These are phyloP conservation scores for Lachancea mirantina DNA, from an alignment of 805 yeast genomes.

Conservation along the genomic window DNA sequence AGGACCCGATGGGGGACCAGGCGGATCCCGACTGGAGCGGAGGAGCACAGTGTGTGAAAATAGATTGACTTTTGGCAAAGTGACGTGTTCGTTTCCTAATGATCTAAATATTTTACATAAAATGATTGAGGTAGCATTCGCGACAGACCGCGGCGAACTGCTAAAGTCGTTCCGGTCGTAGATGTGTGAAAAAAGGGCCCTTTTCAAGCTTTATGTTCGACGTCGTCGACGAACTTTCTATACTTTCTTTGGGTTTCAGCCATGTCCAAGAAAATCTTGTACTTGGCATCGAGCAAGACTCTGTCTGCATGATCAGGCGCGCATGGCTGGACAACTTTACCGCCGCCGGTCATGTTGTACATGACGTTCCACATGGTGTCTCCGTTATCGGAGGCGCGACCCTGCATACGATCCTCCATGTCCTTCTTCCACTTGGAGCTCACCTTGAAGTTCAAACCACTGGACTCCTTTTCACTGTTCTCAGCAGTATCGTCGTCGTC, in stretches of 20 bases:
- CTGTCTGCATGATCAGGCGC: conserved; percentile 54
- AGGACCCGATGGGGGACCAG: too few relatives aligned
- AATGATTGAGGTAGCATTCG: too few relatives aligned
- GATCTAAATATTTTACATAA: too few relatives aligned
- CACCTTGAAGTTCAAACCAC: conserved; percentile 53
- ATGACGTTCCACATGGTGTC: conserved; percentile 79
- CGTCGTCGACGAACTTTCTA: conserved; percentile 57
- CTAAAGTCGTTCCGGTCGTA: too few relatives aligned
- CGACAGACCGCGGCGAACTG: too few relatives aligned
- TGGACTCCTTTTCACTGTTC: conserved; percentile 41
- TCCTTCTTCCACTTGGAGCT: conserved; percentile 44
- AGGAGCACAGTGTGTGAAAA: too few relatives aligned
- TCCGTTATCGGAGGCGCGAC: conserved; percentile 33
- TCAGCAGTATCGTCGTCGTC: conserved; percentile 20
- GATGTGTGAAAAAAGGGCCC: too few relatives aligned
- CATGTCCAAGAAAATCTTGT: conserved; percentile 81
- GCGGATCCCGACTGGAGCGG: too few relatives aligned
- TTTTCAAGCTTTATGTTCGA: too few relatives aligned
- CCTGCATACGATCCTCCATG: conserved; percentile 27
- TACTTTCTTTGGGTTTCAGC: conserved; percentile 74
- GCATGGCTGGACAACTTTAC: conserved; percentile 68
- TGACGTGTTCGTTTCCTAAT: too few relatives aligned
- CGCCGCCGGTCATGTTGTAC: conserved; percentile 78
- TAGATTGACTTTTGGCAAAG: too few relatives aligned
- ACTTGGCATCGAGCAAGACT: conserved; percentile 66